Conservation (phyloP, 768 basidiomycete genomes). For the Boletus pseudopeckii region DNA sequence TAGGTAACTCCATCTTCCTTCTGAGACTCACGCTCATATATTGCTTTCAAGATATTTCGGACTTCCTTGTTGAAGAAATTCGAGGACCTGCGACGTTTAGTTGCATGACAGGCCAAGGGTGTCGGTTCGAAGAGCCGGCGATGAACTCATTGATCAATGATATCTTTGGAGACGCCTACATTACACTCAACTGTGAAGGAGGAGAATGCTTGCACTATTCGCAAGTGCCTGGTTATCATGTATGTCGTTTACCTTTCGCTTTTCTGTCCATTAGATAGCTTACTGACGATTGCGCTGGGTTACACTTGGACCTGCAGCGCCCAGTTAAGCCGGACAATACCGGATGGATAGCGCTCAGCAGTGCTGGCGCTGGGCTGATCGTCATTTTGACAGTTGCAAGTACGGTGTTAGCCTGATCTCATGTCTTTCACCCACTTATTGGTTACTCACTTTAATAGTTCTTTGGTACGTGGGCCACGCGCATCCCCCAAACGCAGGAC, state of each 20-base stretch:
- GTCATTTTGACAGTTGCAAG: slow-evolving; percentile 67
- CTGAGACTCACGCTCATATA: background rate
- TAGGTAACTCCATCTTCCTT: slow-evolving; percentile 38
- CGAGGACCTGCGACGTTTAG: slow-evolving; percentile 87
- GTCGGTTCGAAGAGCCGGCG: slow-evolving; percentile 90
- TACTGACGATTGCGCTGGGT: background rate
- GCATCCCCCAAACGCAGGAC: slow-evolving; percentile 47
- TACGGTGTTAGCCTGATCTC: slow-evolving; percentile 25
- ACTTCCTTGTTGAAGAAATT: slow-evolving; percentile 88
- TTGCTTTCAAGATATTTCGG: slow-evolving; percentile 65
- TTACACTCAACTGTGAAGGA: slow-evolving; percentile 80
- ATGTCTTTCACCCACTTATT: background rate
- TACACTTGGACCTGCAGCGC: slow-evolving; percentile 36
- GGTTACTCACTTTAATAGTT: slow-evolving; percentile 36
- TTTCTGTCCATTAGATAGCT: background rate
- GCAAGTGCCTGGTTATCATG: slow-evolving; percentile 90
- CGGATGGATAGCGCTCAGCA: slow-evolving; percentile 78
- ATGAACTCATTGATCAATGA: slow-evolving; percentile 95
- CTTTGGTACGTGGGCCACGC: slow-evolving; percentile 92
- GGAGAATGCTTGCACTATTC: slow-evolving; percentile 95
- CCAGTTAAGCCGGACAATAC: slow-evolving; percentile 85
- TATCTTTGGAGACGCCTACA: slow-evolving; percentile 90
- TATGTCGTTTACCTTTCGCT: slow-evolving; percentile 25
- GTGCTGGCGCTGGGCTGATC: slow-evolving; percentile 70
- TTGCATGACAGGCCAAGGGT: slow-evolving; percentile 68